Conservation (phyloP, 495 filamentous ascomycete genomes). For the Glonium stellatum region DNA sequence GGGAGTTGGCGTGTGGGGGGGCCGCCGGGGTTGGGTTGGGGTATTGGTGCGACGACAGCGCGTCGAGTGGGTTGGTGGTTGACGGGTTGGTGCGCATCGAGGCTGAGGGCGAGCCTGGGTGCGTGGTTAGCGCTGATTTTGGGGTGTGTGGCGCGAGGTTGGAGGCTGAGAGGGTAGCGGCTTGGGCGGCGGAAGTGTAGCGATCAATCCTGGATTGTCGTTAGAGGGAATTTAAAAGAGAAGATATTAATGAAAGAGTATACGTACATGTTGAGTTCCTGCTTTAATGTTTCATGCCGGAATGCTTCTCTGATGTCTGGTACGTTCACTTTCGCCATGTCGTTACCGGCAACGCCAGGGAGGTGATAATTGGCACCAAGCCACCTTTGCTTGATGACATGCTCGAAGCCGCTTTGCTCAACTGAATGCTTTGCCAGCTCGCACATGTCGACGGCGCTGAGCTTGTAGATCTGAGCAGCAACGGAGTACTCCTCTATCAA, state of each 20-base stretch:
- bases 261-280: conserved; percentile 71
- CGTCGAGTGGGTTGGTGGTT: conserved; percentile 13
- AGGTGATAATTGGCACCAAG: conserved; percentile 66
- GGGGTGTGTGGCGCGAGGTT: conserved; percentile 14
- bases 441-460: conserved; percentile 97
- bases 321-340: conserved; percentile 91
- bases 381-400: conserved; percentile 82
- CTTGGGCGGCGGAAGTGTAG: conserved; percentile 26
- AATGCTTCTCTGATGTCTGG: conserved; percentile 87
- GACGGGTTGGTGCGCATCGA: conserved; percentile 29
- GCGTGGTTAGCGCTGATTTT: conserved; percentile 10
- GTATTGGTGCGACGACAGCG: conserved; percentile 12
- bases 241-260: not conserved
- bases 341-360: conserved; percentile 73
- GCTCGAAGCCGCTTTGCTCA: conserved; percentile 87
- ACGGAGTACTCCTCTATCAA: conserved; percentile 97
- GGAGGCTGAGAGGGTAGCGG: conserved; percentile 13
- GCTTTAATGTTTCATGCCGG: conserved; percentile 70
- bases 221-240: not conserved
- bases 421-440: conserved; percentile 95
- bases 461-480: conserved; percentile 96
- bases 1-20: conserved; percentile 9
- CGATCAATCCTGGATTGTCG: conserved; percentile 29
- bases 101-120: conserved; percentile 28
- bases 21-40: conserved; percentile 14